These are phyloP conservation scores for Boletellus sp. DNA, from an alignment of 768 basidiomycete species.

Conservation along the genomic window DNA sequence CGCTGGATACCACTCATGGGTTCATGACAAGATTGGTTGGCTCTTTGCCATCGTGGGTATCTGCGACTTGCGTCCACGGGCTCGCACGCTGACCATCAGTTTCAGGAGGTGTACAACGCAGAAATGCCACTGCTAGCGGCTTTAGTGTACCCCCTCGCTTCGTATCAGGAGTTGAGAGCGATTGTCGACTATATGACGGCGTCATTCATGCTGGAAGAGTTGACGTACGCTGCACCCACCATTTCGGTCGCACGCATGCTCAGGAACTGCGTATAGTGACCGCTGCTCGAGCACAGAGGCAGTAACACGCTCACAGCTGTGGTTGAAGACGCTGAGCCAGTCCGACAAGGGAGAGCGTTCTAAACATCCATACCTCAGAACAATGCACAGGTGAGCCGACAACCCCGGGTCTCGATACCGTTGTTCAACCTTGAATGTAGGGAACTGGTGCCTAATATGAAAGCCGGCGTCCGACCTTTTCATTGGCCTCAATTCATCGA, in stretches of 20 bases:
- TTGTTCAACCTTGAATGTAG: conserved; percentile 7
- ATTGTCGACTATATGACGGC: conserved; percentile 29
- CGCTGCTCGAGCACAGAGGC: conserved; percentile 22
- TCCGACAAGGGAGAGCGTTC: conserved; percentile 12
- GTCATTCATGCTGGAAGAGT: conserved; percentile 31
- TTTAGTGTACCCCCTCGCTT: conserved; percentile 23
- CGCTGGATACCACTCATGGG: conserved; percentile 21
- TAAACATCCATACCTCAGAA: conserved; percentile 23
- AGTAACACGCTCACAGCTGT: conserved; percentile 16
- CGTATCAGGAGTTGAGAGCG: conserved; percentile 16
- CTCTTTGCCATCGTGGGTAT: conserved; percentile 20
- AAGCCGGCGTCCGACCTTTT: conserved; percentile 20
- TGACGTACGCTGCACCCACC: conserved; percentile 18
- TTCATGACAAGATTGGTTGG: conserved; percentile 20
- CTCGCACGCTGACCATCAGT: neutral
- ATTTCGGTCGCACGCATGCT: neutral
- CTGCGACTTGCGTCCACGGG: too few species aligned
- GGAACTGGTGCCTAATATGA: conserved; percentile 23
- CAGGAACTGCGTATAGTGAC: conserved; percentile 15
- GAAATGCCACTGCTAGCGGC: conserved; percentile 27
- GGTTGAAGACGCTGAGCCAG: conserved; percentile 22
- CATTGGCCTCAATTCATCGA: conserved; percentile 28
- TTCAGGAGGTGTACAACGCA: conserved; percentile 25
- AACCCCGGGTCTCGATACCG: neutral
- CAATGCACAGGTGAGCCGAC: conserved; percentile 23